These are phyloP conservation scores for Venturia nashicola DNA, from an alignment of 2,329 filamentous ascomycete genomes.

Conservation along the genomic window DNA sequence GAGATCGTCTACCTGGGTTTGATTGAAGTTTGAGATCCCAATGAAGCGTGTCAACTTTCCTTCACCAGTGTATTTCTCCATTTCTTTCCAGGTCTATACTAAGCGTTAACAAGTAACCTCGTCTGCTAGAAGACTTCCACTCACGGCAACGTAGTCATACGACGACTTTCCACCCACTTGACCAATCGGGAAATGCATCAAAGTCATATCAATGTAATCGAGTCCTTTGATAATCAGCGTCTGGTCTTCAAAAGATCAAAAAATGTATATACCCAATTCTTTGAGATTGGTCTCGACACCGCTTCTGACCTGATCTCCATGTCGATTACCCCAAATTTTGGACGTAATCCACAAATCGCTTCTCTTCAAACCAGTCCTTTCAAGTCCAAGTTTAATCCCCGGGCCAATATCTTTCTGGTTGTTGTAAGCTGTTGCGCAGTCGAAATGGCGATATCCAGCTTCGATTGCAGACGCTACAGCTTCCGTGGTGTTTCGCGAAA, in stretches of 20 bases:
- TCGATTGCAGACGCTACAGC: constrained; percentile 36
- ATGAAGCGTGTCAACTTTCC: constrained; percentile 5
- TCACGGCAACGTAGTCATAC: constrained; percentile 3
- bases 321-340: constrained; percentile 28
- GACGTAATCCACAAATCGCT: constrained; percentile 27
- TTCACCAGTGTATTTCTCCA: constrained; percentile 47
- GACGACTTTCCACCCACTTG: constrained; percentile 17
- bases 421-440: constrained; percentile 43
- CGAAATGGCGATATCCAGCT: constrained; percentile 44
- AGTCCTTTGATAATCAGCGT: neutral
- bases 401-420: constrained; percentile 33
- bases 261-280: neutral
- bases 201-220: constrained; percentile 8
- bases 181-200: constrained; percentile 10
- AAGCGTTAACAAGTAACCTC: neutral
- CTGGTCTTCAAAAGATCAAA: neutral
- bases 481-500: constrained; percentile 33
- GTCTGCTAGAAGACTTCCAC: neutral
- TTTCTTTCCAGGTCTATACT: constrained; percentile 63
- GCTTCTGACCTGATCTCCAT: constrained; percentile 71
- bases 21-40: constrained; percentile 11
- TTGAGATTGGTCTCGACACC: constrained; percentile 13
- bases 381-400: constrained; percentile 32
- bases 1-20: constrained; percentile 6
- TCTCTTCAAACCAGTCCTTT: constrained; percentile 45